Conservation (phyloP, 345 rosid species). For the Acer yangbiense region DNA sequence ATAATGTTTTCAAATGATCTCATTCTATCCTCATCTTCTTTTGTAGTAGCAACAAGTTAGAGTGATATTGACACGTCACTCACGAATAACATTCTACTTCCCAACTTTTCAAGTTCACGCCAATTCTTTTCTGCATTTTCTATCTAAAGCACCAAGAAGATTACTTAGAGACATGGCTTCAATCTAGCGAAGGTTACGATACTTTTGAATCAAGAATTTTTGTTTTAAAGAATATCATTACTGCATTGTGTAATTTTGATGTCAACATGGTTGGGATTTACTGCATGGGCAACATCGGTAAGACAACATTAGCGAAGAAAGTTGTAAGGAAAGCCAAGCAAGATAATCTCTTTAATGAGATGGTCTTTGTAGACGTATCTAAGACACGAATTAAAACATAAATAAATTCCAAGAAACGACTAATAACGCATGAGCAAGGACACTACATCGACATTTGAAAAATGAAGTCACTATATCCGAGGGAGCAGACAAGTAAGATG, state of each 20-base stretch:
- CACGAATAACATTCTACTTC: too few relatives aligned
- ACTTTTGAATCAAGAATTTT: background rate
- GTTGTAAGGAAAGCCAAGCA: background rate
- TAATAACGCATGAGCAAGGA: too few relatives aligned
- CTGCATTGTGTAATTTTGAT: background rate
- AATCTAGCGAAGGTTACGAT: background rate
- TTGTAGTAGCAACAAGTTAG: too few relatives aligned
- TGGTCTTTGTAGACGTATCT: background rate
- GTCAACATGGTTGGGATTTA: background rate
- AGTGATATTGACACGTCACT: too few relatives aligned
- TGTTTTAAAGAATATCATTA: background rate
- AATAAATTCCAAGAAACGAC: background rate
- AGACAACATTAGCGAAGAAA: constrained; percentile 9
- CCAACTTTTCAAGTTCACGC: too few relatives aligned
- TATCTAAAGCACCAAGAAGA: too few relatives aligned
- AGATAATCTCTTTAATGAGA: background rate
- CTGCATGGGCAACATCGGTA: constrained; percentile 7
- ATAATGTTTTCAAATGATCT: too few relatives aligned
- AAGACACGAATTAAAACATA: background rate
- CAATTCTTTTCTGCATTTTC: too few relatives aligned
- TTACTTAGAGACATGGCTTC: background rate
- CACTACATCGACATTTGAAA: too few relatives aligned
- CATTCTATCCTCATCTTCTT: too few relatives aligned
- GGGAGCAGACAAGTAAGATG: too few relatives aligned
- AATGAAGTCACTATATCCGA: too few relatives aligned